Conservation (phyloP, 2,329 filamentous ascomycete species). For the Paecilomyces sp. region DNA sequence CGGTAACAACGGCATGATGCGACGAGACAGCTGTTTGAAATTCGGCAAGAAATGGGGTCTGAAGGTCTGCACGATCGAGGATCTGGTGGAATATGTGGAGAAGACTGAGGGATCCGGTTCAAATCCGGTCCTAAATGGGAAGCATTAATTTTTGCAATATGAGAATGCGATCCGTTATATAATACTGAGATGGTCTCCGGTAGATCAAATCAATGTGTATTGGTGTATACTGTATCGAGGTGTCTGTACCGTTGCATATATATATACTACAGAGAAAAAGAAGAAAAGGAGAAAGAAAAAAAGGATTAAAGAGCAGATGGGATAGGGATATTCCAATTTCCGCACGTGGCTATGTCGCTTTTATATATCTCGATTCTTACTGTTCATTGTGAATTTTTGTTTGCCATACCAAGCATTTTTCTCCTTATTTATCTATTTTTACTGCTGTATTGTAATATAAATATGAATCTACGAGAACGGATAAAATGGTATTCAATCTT, state of each 20-base stretch:
- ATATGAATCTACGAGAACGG: not conserved
- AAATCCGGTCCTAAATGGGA: constrained; percentile 24
- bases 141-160: constrained; percentile 15
- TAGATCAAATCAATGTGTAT: not conserved
- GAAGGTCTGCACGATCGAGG: constrained; percentile 92
- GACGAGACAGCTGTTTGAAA: constrained; percentile 75
- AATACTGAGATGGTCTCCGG: constrained; percentile 2
- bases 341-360: no score
- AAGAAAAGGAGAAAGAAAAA: no score
- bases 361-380: no score
- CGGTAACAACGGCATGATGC: constrained; percentile 76
- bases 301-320: no score
- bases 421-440: no score
- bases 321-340: no score
- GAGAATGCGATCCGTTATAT: not conserved
- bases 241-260: no score
- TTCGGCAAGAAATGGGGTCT: constrained; percentile 87
- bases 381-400: no score
- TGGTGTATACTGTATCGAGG: not conserved
- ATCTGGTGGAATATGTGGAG: constrained; percentile 73
- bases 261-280: no score
- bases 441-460: not conserved
- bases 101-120: constrained; percentile 54
- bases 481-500: not conserved
- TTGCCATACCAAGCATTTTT: no score